Conservation (phyloP, 2,329 filamentous ascomycete species). For the Aspergillus transmontanensis region DNA sequence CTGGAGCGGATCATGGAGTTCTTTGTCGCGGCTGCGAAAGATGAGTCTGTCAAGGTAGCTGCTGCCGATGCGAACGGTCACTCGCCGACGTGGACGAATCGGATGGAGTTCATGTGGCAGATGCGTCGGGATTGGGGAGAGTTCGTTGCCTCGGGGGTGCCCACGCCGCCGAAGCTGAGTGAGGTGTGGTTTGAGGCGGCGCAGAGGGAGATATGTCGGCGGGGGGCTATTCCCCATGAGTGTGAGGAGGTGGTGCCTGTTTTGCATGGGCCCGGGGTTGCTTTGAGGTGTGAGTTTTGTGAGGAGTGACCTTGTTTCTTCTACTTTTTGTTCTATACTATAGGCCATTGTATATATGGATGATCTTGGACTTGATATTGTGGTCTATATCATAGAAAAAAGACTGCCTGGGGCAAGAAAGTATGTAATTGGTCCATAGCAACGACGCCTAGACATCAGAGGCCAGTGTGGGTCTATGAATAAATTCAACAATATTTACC, state of each 20-base stretch:
- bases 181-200: constrained; percentile 30
- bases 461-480: constrained; percentile 11
- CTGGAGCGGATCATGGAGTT: constrained; percentile 28
- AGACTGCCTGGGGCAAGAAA: not conserved
- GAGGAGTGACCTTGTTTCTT: constrained; percentile 4
- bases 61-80: not conserved
- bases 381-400: not conserved
- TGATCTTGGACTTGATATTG: not conserved
- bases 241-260: constrained; percentile 23
- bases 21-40: constrained; percentile 24
- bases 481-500: constrained; percentile 8
- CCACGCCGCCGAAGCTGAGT: constrained; percentile 13
- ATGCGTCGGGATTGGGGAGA: constrained; percentile 28
- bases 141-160: constrained; percentile 8
- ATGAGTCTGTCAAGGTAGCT: constrained; percentile 11
- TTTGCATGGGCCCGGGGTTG: constrained; percentile 23
- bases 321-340: not conserved
- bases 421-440: constrained; percentile 4
- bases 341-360: not conserved
- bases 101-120: constrained; percentile 28
- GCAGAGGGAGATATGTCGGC: constrained; percentile 21
- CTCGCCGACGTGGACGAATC: constrained; percentile 21
- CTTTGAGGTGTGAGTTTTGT: constrained; percentile 25
- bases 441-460: constrained; percentile 8
- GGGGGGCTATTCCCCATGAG: constrained; percentile 26